Evolutionary conservation across 345 rosid species (phyloP).

Genomic region (Eucalyptus microcorys): DNA sequence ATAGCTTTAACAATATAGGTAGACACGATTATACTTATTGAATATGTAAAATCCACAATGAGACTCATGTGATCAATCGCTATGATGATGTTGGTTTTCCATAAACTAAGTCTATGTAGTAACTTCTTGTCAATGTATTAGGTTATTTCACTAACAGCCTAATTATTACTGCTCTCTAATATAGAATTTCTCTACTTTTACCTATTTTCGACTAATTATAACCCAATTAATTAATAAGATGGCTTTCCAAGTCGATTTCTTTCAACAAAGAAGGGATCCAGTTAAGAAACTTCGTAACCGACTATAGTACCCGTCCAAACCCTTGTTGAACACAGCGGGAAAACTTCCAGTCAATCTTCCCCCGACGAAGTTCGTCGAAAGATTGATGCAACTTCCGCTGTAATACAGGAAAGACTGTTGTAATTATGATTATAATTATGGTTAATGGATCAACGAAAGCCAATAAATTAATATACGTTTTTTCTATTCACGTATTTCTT

Average conservation of each 20-base stretch:
- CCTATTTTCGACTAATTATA: not conserved
- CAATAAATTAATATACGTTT: too few relatives aligned
- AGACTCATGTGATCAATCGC: not conserved
- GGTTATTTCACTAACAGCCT: not conserved
- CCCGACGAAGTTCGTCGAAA: not conserved
- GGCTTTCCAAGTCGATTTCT: not conserved
- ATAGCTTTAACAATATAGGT: not conserved
- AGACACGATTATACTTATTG: not conserved
- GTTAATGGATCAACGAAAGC: too few relatives aligned
- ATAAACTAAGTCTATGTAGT: not conserved
- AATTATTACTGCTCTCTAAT: not conserved
- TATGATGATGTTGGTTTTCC: not conserved
- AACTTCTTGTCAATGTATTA: not conserved
- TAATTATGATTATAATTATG: too few relatives aligned
- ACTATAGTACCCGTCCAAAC: not conserved
- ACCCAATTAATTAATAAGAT: not conserved
- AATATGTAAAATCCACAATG: too few relatives aligned
- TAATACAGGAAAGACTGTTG: not conserved
- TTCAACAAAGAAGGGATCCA: not conserved
- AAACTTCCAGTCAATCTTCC: not conserved
- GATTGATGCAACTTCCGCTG: not conserved
- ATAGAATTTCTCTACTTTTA: not conserved
- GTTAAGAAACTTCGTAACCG: not conserved
- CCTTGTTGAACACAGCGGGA: not conserved
- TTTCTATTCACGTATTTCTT: too few relatives aligned